phyloP scores from a whole-genome alignment of 2,329 filamentous ascomycete genomes.

The Ascochyta pisi region DNA sequence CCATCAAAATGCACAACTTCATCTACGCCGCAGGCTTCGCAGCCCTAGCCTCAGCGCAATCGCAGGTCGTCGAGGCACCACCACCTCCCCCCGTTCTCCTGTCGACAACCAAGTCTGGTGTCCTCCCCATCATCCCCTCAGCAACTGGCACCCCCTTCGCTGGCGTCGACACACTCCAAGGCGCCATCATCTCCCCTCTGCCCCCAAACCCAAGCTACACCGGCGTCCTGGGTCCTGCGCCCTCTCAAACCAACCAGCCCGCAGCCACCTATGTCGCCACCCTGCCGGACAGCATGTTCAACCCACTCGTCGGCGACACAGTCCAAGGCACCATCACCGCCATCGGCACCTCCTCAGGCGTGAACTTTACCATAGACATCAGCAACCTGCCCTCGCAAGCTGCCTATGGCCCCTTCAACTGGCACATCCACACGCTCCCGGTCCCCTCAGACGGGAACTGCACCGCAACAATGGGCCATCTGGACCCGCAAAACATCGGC shows the following conservation, averaged over 20 bases:
- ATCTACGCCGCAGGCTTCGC: slow-evolving; percentile 21
- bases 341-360: slow-evolving; percentile 39
- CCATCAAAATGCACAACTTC: slow-evolving; percentile 1
- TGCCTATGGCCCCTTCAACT: slow-evolving; percentile 33
- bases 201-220: slow-evolving; percentile 32
- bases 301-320: slow-evolving; percentile 24
- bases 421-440: slow-evolving; percentile 51
- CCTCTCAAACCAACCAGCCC: slow-evolving; percentile 28
- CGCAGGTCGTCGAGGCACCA: slow-evolving; percentile 26
- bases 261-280: slow-evolving; percentile 32
- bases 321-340: slow-evolving; percentile 44
- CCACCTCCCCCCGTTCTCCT: slow-evolving; percentile 25
- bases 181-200: slow-evolving; percentile 33
- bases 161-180: slow-evolving; percentile 34
- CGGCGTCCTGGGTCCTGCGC: slow-evolving; percentile 30
- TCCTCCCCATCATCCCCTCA: slow-evolving; percentile 26
- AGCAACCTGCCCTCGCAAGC: slow-evolving; percentile 44
- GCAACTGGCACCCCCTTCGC: slow-evolving; percentile 24
- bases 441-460: slow-evolving; percentile 49
- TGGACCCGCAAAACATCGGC: slow-evolving; percentile 49
- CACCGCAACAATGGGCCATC: slow-evolving; percentile 43
- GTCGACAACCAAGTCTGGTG: slow-evolving; percentile 30
- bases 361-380: slow-evolving; percentile 49
- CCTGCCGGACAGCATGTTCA: slow-evolving; percentile 31
- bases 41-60: slow-evolving; percentile 18